Percentiles rank a stretch among this genome's conserved stretches.
phyloP scores from a whole-genome alignment of 805 yeast genomes.

The Candida suzukii region DNA sequence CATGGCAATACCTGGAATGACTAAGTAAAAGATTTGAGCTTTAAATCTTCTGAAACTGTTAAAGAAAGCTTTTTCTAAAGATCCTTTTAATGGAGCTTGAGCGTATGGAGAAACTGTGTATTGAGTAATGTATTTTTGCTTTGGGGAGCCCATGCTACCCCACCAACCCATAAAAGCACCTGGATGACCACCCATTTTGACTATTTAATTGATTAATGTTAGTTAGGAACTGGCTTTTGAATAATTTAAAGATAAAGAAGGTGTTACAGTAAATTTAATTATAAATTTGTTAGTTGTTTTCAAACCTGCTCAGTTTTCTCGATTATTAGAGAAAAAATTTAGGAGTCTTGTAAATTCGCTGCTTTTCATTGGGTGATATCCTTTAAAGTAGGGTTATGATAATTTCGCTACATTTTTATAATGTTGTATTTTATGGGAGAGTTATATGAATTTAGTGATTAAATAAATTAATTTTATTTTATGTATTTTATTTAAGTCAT shows the following conservation, averaged over 20 bases:
- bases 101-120: slow-evolving; percentile 93
- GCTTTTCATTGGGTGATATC: too few relatives aligned
- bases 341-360: too few relatives aligned
- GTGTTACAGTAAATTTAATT: too few relatives aligned
- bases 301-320: too few relatives aligned
- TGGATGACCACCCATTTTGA: slow-evolving; percentile 59
- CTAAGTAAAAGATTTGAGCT: slow-evolving; percentile 72
- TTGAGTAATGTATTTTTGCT: slow-evolving; percentile 77
- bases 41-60: slow-evolving; percentile 92
- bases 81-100: slow-evolving; percentile 86
- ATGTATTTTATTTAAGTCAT: background rate
- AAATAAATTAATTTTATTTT: too few relatives aligned
- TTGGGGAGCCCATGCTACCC: slow-evolving; percentile 87
- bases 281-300: too few relatives aligned
- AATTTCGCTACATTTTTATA: too few relatives aligned
- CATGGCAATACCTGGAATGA: slow-evolving; percentile 70
- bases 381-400: too few relatives aligned
- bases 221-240: background rate
- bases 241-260: background rate
- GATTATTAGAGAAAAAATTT: too few relatives aligned
- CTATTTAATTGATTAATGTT: background rate
- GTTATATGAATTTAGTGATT: too few relatives aligned
- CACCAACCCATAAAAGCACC: slow-evolving; percentile 95
- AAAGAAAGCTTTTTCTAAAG: slow-evolving; percentile 78
- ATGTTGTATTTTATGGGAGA: too few relatives aligned